Percentiles rank a stretch among this genome's conserved stretches.
Evolutionary conservation across 75 land plant species (phyloP).

Genomic region (Adiantum capillusveneris): DNA sequence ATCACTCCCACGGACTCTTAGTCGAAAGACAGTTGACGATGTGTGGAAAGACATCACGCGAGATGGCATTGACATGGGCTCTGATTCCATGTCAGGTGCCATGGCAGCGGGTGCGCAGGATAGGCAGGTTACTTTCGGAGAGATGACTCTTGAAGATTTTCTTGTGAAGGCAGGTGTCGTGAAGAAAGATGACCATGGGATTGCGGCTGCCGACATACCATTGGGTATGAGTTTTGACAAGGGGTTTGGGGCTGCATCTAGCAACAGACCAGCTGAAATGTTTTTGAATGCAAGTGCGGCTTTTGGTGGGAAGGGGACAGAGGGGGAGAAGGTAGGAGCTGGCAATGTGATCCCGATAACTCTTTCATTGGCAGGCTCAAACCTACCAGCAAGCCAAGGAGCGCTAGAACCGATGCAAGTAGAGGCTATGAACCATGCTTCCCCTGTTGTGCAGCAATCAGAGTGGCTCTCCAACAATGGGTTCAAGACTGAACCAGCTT

Average conservation of each 20-base stretch:
- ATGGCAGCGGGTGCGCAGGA: slow-evolving; percentile 10
- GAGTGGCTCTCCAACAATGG: no score
- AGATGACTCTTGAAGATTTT: slow-evolving; percentile 97
- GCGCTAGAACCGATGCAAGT: no score
- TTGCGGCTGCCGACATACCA: background rate
- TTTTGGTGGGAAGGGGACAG: no score
- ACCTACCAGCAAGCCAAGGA: no score
- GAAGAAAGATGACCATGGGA: slow-evolving; percentile 26
- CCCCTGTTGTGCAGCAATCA: no score
- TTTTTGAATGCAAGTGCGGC: no score
- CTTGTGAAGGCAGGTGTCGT: slow-evolving; percentile 88
- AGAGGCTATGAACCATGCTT: no score
- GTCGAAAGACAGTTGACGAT: slow-evolving; percentile 84
- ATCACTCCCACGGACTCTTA: slow-evolving; percentile 60
- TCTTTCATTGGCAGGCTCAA: no score
- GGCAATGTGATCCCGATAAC: no score
- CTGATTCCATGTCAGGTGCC: background rate
- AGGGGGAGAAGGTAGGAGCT: no score
- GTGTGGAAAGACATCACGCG: slow-evolving; percentile 84
- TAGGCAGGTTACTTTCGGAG: slow-evolving; percentile 68
- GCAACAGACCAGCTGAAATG: background rate
- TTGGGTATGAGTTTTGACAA: background rate
- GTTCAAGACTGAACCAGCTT: no score
- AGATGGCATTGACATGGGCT: background rate
- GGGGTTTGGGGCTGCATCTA: background rate